Evolutionary conservation across 345 rosid species (phyloP), one percentile per base, ranked within the genome.

Genomic region (Eucalyptus urophylla): DNA sequence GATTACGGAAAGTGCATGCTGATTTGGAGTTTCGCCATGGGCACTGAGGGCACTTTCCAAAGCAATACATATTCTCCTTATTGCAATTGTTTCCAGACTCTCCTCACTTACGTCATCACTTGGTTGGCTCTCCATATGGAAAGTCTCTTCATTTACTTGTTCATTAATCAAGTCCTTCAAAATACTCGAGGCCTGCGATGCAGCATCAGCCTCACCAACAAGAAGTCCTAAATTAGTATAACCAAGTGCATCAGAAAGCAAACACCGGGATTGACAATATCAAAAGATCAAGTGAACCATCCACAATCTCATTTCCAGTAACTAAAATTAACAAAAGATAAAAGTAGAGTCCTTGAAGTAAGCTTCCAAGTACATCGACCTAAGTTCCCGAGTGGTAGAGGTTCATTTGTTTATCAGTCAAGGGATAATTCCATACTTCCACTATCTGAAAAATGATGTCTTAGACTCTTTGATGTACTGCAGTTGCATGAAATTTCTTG

Each of bases 101-200:
- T 87, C 93, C 45, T 89, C 87, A 87, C 87, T 86, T 90, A 88
- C 87, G 88, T 90, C 93, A 92, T 90, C 93, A 92, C 87, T 62
- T 87, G 92, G 89, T 62, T 89, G 91, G 86, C 89, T 90, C 87
- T 93, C 93, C 10, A 31, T 37, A 25, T 69, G 86, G 86, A 94
- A 88, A 89, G 88, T 86, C 86, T 90, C 88, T 44, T 60, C 80
- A 92, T 95, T 93, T 9, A 95, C 49, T 90, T 90, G 91, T 90
- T 89, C 90, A 86, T 87, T 92, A 87, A 97, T 92, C 95, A 97
- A 89, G 88, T 96, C 94, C 92, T 92, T 97, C 86, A 97, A 49
- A 89, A 93, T 91, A 89, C 80, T 62, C 72, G 96, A 93, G 89
- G 96, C 95, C 88, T 92, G 93, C 49, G 95, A 93, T 92, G 99